phyloP scores from a whole-genome alignment of 371 early-diverging fungal genomes.

The Nematocida ironsii region DNA sequence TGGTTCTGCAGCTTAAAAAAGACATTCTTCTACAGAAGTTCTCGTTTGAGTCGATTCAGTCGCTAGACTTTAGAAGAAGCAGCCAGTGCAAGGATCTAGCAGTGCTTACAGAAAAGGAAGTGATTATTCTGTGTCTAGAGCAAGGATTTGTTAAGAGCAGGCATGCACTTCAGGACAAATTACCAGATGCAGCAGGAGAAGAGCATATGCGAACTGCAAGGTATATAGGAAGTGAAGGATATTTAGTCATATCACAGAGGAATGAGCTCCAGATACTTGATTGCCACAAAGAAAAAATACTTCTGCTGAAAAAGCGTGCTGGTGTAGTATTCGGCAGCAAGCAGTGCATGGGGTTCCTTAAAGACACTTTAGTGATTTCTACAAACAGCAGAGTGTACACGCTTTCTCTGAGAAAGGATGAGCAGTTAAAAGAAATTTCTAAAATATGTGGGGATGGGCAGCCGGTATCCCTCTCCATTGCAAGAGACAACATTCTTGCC shows the following conservation, averaged over 20 bases:
- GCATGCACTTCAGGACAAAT: not conserved
- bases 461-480: slow-evolving; percentile 32
- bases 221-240: slow-evolving; percentile 28
- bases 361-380: slow-evolving; percentile 18
- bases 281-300: slow-evolving; percentile 12
- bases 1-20: slow-evolving; percentile 42
- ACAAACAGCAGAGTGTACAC: slow-evolving; percentile 41
- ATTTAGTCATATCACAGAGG: slow-evolving; percentile 20
- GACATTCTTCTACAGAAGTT: slow-evolving; percentile 43
- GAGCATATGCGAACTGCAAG: slow-evolving; percentile 4
- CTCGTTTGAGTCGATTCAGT: not conserved
- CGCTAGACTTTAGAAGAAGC: slow-evolving; percentile 50
- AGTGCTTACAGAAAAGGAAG: slow-evolving; percentile 5
- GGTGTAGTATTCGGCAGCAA: slow-evolving; percentile 24
- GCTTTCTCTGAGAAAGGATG: slow-evolving; percentile 51
- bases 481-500: not conserved
- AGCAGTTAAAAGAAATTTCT: slow-evolving; percentile 46
- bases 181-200: not conserved
- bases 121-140: slow-evolving; percentile 38
- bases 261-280: slow-evolving; percentile 42
- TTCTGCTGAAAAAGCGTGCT: slow-evolving; percentile 22
- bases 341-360: slow-evolving; percentile 7
- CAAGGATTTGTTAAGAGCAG: slow-evolving; percentile 38
- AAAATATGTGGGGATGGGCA: slow-evolving; percentile 11
- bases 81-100: slow-evolving; percentile 26